phyloP scores from a whole-genome alignment of 768 basidiomycete genomes.

The Myochromella boudieri region DNA sequence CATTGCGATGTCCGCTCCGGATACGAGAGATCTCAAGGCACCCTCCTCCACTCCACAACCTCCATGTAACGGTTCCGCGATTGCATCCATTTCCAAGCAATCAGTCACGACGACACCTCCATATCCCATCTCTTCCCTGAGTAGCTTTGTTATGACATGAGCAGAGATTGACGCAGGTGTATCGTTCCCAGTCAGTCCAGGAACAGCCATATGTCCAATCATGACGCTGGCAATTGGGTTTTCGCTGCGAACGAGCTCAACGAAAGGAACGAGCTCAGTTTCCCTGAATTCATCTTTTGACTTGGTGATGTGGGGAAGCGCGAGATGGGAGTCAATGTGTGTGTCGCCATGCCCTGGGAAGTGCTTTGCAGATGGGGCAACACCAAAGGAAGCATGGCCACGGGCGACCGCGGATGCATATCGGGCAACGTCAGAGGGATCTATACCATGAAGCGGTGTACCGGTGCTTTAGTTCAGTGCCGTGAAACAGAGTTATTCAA shows the following conservation, averaged over 20 bases:
- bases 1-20: slow-evolving; percentile 75
- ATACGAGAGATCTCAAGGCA: slow-evolving; percentile 54
- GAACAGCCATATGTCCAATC: slow-evolving; percentile 75
- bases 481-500: background rate
- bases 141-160: slow-evolving; percentile 48
- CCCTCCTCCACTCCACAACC: slow-evolving; percentile 50
- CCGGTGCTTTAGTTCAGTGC: background rate
- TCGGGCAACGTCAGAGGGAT: slow-evolving; percentile 49
- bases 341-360: slow-evolving; percentile 80
- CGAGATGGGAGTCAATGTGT: slow-evolving; percentile 67
- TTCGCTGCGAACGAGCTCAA: slow-evolving; percentile 34
- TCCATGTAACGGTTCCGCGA: slow-evolving; percentile 46
- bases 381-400: slow-evolving; percentile 46
- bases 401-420: slow-evolving; percentile 47
- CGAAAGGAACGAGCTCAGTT: slow-evolving; percentile 63
- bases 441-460: slow-evolving; percentile 31
- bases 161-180: slow-evolving; percentile 61
- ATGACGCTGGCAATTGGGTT: slow-evolving; percentile 56
- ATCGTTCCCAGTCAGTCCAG: slow-evolving; percentile 50
- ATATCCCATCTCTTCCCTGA: slow-evolving; percentile 52
- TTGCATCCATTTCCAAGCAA: slow-evolving; percentile 77
- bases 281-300: slow-evolving; percentile 35
- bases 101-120: slow-evolving; percentile 68
- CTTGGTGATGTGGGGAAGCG: slow-evolving; percentile 61
- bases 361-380: slow-evolving; percentile 68